Evolutionary conservation across 2,329 filamentous ascomycete genomes (phyloP).

Genomic region (Fonsecaea pugnacius): DNA sequence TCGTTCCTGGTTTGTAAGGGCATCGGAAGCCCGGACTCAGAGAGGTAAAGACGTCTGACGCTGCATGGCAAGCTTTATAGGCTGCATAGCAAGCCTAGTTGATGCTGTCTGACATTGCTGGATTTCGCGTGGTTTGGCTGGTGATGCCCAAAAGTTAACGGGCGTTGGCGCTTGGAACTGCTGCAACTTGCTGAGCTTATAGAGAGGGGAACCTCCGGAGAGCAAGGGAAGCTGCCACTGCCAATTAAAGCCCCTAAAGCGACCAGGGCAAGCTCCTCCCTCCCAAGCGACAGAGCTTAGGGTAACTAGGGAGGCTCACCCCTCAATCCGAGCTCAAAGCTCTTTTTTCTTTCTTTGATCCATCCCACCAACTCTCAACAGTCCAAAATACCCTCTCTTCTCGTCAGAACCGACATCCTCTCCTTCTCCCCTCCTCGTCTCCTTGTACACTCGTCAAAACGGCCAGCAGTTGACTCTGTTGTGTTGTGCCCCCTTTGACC

Average conservation of each 20-base stretch:
- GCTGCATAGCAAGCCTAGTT: neutral
- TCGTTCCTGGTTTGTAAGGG: constrained; percentile 8
- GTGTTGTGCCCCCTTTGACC: constrained; percentile 7
- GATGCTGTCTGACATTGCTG: constrained; percentile 2
- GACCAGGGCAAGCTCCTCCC: constrained; percentile 16
- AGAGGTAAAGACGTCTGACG: neutral
- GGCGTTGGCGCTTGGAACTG: constrained; percentile 9
- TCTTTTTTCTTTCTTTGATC: constrained; percentile 22
- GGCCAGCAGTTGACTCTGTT: constrained; percentile 18
- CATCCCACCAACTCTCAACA: constrained; percentile 21
- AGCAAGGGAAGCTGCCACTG: constrained; percentile 8
- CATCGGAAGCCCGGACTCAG: neutral
- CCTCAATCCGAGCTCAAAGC: constrained; percentile 14
- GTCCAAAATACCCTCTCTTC: constrained; percentile 15
- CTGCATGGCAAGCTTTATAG: neutral
- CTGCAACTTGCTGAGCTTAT: constrained; percentile 11
- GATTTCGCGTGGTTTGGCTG: neutral
- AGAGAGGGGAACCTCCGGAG: constrained; percentile 11
- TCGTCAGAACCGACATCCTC: neutral
- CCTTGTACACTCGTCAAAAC: constrained; percentile 1
- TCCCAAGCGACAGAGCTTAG: constrained; percentile 15
- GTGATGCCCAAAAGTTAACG: constrained; percentile 10
- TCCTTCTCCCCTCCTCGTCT: constrained; percentile 1
- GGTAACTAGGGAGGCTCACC: constrained; percentile 1
- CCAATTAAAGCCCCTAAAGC: constrained; percentile 13